These are phyloP conservation scores for Thielaviopsis populi DNA, from an alignment of 2,329 filamentous ascomycete genomes.

Conservation along the genomic window DNA sequence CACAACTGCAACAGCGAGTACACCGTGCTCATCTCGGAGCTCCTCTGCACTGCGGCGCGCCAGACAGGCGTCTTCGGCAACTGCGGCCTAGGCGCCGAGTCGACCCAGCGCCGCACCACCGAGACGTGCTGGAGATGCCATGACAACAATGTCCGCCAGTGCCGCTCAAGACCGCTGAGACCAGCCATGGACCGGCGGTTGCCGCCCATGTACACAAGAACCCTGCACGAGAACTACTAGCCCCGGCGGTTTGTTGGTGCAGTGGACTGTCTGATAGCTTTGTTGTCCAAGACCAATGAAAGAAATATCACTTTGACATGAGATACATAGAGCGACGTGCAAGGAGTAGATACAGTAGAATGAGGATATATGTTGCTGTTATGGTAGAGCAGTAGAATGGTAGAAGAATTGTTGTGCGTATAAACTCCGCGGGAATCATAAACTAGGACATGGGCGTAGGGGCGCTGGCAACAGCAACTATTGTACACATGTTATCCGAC, in stretches of 20 bases:
- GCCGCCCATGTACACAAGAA: conserved; percentile 9
- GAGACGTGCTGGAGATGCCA: conserved; percentile 26
- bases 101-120: conserved; percentile 21
- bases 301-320: background rate
- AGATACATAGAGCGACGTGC: too few relatives aligned
- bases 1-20: conserved; percentile 24
- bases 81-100: conserved; percentile 24
- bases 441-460: background rate
- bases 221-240: background rate
- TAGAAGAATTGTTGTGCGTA: background rate
- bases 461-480: conserved; percentile 3
- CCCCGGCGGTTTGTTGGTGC: background rate
- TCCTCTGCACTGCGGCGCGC: conserved; percentile 22
- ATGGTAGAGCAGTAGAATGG: background rate
- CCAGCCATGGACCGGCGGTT: conserved; percentile 11
- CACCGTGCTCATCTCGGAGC: conserved; percentile 27
- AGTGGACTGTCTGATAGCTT: background rate
- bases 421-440: conserved; percentile 5
- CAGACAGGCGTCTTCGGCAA: conserved; percentile 25
- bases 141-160: conserved; percentile 12
- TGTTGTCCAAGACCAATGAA: background rate
- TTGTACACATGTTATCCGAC: conserved; percentile 4
- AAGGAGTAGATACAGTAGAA: too few relatives aligned
- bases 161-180: conserved; percentile 13
- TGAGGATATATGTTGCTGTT: too few relatives aligned